Conservation (phyloP, 2,329 filamentous ascomycete genomes). For the Tricladium varicosporioides region DNA sequence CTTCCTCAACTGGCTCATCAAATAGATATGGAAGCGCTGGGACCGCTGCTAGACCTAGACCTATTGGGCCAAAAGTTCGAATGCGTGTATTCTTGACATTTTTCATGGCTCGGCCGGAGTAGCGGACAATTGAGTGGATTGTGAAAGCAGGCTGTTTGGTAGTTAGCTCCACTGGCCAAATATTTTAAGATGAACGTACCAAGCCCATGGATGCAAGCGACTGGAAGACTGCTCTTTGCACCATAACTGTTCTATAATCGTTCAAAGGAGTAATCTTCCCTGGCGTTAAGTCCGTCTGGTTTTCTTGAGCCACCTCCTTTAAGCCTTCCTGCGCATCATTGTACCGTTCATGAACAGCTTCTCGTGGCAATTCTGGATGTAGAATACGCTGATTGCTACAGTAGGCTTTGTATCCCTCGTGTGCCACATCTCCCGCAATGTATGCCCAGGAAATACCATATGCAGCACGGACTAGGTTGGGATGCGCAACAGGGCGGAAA, state of each 20-base stretch:
- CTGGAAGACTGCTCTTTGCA: conserved; percentile 88
- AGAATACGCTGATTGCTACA: conserved; percentile 76
- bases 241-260: conserved; percentile 89
- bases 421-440: conserved; percentile 81
- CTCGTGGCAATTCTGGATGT: conserved; percentile 59
- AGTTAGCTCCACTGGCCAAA: too few species aligned
- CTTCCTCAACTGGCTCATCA: conserved; percentile 88
- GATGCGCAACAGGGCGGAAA: conserved; percentile 90
- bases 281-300: conserved; percentile 28
- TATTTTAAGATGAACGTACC: conserved; percentile 60
- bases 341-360: conserved; percentile 30
- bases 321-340: conserved; percentile 30
- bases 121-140: conserved; percentile 71
- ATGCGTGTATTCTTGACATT: conserved; percentile 71
- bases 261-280: conserved; percentile 69
- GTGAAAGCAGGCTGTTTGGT: conserved; percentile 21
- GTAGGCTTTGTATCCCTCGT: conserved; percentile 96
- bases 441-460: conserved; percentile 95
- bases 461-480: conserved; percentile 73
- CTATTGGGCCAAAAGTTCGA: conserved; percentile 87
- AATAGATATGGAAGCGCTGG: conserved; percentile 83
- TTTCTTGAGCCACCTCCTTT: conserved; percentile 12
- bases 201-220: conserved; percentile 88
- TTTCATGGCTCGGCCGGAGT: conserved; percentile 85
- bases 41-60: conserved; percentile 73